phyloP scores from a whole-genome alignment of 768 basidiomycete species.

The Boletus subcaerulescens region DNA sequence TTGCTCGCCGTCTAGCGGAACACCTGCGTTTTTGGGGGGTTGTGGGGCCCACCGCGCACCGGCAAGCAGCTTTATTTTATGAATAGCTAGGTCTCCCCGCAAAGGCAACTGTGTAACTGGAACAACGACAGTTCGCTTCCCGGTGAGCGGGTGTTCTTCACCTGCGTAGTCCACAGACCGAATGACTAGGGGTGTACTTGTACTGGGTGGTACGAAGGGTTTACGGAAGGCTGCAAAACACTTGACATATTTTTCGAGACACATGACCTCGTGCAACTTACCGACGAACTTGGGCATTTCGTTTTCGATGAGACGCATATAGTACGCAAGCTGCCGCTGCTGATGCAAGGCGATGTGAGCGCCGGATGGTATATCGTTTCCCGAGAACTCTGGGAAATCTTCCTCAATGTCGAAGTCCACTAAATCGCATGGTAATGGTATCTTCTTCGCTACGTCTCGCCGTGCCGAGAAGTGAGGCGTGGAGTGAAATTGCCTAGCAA shows the following conservation, averaged over 20 bases:
- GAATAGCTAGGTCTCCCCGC: conserved; percentile 56
- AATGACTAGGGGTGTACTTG: conserved; percentile 58
- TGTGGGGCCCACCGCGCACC: conserved; percentile 82
- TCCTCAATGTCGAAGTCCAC: conserved; percentile 38
- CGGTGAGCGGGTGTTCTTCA: conserved; percentile 66
- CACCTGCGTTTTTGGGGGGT: conserved; percentile 68
- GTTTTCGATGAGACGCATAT: conserved; percentile 82
- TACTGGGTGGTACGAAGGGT: conserved; percentile 67
- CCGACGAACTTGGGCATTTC: conserved; percentile 87
- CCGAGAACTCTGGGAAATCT: conserved; percentile 27
- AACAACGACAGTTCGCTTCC: conserved; percentile 72
- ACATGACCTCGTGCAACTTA: conserved; percentile 34
- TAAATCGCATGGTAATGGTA: conserved; percentile 40
- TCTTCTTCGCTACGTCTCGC: conserved; percentile 17
- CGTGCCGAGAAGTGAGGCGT: conserved; percentile 19
- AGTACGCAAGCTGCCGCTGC: conserved; percentile 70
- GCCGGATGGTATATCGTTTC: conserved; percentile 62
- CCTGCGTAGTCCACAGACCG: conserved; percentile 77
- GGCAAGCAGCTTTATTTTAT: conserved; percentile 86
- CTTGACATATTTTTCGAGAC: conserved; percentile 5
- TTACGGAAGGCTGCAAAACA: conserved; percentile 67
- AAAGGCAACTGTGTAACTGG: conserved; percentile 75
- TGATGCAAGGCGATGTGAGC: conserved; percentile 74
- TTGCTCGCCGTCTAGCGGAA: conserved; percentile 40
- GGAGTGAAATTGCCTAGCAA: conserved; percentile 24